phyloP scores from a whole-genome alignment of 2,329 filamentous ascomycete species.

The Penicillium sp. region DNA sequence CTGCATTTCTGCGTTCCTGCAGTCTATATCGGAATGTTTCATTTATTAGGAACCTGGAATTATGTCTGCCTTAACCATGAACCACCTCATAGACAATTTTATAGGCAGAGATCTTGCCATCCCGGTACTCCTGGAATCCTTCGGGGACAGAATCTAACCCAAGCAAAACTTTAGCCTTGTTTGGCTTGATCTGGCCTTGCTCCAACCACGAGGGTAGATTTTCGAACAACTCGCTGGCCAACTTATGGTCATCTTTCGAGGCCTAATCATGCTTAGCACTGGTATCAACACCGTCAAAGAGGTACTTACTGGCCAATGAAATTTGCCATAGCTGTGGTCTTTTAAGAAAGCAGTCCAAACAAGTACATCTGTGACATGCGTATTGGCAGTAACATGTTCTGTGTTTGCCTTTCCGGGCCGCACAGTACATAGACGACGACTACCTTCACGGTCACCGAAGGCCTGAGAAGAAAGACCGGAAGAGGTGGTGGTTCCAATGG shows the following conservation, averaged over 20 bases:
- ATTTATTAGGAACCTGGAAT: neutral
- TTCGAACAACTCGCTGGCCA: conserved; percentile 31
- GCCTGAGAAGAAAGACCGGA: neutral
- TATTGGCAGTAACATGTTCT: neutral
- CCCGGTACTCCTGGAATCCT: conserved; percentile 42
- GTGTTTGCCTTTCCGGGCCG: neutral
- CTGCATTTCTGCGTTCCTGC: neutral
- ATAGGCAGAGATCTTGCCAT: conserved; percentile 42
- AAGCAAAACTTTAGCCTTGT: conserved; percentile 28
- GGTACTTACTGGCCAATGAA: neutral
- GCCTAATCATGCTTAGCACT: too few relatives aligned
- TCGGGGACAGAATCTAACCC: conserved; percentile 34
- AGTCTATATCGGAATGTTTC: neutral
- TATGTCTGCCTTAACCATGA: neutral
- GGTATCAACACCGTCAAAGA: too few relatives aligned
- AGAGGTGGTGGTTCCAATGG: neutral
- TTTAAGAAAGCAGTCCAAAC: neutral
- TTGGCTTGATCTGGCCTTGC: conserved; percentile 33
- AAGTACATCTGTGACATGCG: neutral
- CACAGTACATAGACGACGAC: neutral
- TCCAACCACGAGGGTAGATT: conserved; percentile 30
- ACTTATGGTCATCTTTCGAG: too few relatives aligned
- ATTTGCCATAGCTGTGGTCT: neutral
- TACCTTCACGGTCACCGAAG: neutral
- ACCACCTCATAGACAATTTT: conserved; percentile 43